Percentiles rank a stretch among this genome's conserved stretches.
Evolutionary conservation across 495 filamentous ascomycete species (phyloP).

Genomic region (Penicillium pulvis): DNA sequence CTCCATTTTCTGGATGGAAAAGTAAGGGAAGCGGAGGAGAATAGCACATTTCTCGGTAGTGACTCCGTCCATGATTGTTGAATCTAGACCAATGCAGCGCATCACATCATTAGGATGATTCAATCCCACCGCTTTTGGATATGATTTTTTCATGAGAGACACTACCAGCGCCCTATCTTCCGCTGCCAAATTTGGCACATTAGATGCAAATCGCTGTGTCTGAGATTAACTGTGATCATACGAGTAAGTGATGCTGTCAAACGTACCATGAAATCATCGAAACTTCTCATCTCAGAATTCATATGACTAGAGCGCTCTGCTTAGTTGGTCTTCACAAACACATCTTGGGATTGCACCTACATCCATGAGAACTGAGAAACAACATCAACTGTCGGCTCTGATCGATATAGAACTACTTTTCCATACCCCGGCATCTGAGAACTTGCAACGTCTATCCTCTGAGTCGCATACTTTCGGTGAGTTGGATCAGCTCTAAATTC

Average conservation of each 20-base stretch:
- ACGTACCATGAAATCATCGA: constrained; percentile 2
- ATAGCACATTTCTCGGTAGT: constrained; percentile 6
- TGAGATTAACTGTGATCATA: not conserved
- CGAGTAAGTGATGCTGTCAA: not conserved
- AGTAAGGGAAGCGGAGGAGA: constrained; percentile 1
- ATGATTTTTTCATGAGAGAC: not conserved
- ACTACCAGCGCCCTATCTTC: constrained; percentile 4
- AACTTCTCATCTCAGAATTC: not conserved
- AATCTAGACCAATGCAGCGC: not conserved
- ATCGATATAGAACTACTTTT: not conserved
- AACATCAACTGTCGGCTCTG: not conserved
- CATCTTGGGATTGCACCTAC: not conserved
- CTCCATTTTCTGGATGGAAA: not conserved
- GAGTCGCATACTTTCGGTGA: not conserved
- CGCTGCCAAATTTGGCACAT: not conserved
- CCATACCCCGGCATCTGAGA: constrained; percentile 7
- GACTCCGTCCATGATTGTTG: not conserved
- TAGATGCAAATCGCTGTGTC: constrained; percentile 4
- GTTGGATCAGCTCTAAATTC: not conserved
- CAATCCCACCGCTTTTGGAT: not conserved
- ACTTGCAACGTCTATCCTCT: not conserved
- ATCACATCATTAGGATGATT: not conserved
- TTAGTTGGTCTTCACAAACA: not conserved
- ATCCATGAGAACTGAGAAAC: constrained; percentile 5
- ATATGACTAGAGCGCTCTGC: not conserved